Evolutionary conservation across 225 moss, liverwort and hornwort species (phyloP).

Genomic region (Polytrichum formosum): DNA sequence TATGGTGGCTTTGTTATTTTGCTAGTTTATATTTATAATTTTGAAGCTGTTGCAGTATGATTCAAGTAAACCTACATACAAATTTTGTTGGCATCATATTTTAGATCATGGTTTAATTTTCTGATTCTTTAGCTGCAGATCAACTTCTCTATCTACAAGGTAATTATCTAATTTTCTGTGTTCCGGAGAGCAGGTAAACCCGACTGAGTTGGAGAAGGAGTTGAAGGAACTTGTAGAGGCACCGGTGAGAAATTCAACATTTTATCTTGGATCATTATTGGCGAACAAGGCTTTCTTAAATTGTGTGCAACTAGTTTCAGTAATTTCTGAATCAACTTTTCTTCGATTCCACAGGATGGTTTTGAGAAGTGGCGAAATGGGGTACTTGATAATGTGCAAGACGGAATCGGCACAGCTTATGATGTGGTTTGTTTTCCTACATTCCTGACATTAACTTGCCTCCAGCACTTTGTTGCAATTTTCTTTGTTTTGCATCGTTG

Average conservation of each 20-base stretch:
- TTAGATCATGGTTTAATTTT: too few species aligned
- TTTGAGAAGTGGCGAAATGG: constrained; percentile 57
- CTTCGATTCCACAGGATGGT: constrained; percentile 21
- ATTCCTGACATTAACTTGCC: too few species aligned
- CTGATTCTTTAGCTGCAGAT: too few species aligned
- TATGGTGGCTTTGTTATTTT: neutral
- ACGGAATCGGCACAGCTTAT: constrained; percentile 34
- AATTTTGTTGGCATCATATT: too few species aligned
- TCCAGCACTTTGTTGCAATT: too few species aligned
- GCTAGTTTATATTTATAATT: too few species aligned
- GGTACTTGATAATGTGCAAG: constrained; percentile 29
- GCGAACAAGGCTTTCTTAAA: neutral
- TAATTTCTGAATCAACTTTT: neutral
- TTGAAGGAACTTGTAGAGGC: constrained; percentile 52
- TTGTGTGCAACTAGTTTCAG: too few species aligned
- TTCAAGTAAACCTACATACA: too few species aligned
- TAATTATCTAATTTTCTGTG: too few species aligned
- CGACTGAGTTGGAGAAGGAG: constrained; percentile 57
- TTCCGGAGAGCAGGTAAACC: constrained; percentile 50
- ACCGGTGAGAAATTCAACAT: constrained; percentile 32
- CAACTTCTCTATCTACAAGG: too few species aligned
- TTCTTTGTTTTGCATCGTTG: too few species aligned
- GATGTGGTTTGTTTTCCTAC: constrained; percentile 41
- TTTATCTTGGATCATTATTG: neutral
- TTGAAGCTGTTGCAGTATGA: too few species aligned